Percentiles rank a stretch among this genome's conserved stretches.
These are phyloP conservation scores for Stephania yunnanensis DNA, from an alignment of 164 flowering plant species.

Conservation along the genomic window DNA sequence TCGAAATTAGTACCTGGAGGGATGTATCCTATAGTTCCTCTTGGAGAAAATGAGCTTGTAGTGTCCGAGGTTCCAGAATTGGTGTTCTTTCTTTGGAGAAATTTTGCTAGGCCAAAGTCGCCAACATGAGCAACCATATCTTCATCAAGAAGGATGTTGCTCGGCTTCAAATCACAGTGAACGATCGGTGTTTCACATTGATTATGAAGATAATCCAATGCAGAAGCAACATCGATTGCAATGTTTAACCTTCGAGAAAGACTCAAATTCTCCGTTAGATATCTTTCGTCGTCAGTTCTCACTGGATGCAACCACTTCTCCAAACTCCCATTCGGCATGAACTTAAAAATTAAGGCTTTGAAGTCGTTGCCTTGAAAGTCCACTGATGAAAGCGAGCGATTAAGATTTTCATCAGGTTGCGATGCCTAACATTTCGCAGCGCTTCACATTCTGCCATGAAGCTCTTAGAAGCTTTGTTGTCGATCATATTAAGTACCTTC, in stretches of 20 bases:
- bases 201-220: conserved; percentile 17
- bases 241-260: conserved; percentile 9
- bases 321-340: conserved; percentile 15
- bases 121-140: conserved; percentile 6
- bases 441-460: conserved; percentile 15
- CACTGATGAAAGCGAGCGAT: conserved; percentile 7
- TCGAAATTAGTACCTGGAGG: conserved; percentile 5
- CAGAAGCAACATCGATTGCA: conserved; percentile 12
- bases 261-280: not conserved
- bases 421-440: conserved; percentile 9
- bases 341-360: conserved; percentile 14
- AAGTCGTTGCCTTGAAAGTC: conserved; percentile 12
- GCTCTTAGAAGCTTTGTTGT: conserved; percentile 4
- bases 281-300: not conserved
- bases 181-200: conserved; percentile 7
- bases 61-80: not conserved
- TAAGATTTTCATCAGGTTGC: conserved; percentile 10
- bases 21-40: conserved; percentile 10
- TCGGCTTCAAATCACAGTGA: conserved; percentile 15
- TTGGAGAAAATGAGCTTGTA: not conserved
- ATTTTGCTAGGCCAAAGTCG: conserved; percentile 9
- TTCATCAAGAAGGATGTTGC: conserved; percentile 12
- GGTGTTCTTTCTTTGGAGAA: not conserved
- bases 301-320: conserved; percentile 16
- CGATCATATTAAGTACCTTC: conserved; percentile 10